These are phyloP conservation scores for Simmondsia chinensis DNA, from an alignment of 148 eudicot genomes.

Conservation along the genomic window DNA sequence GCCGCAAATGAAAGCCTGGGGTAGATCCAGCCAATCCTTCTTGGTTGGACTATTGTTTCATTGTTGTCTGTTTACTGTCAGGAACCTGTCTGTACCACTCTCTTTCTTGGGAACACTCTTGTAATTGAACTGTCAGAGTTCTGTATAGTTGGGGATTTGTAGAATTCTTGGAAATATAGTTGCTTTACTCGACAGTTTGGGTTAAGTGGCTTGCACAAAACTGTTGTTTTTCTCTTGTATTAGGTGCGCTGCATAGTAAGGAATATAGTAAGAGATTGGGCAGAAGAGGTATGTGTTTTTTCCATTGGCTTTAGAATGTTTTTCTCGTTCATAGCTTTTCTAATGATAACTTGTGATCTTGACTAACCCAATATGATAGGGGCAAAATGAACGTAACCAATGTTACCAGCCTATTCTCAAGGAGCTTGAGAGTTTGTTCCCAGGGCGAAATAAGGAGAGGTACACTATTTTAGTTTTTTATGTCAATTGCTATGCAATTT, in stretches of 20 bases:
- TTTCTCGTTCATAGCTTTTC: constrained; percentile 3
- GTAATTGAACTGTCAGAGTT: too few relatives aligned
- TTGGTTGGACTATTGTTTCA: too few relatives aligned
- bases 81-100: too few relatives aligned
- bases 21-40: too few relatives aligned
- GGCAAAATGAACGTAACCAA: constrained; percentile 85
- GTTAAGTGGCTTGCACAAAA: background rate
- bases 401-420: constrained; percentile 90
- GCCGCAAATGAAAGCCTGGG: too few relatives aligned
- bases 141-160: too few relatives aligned
- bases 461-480: constrained; percentile 7
- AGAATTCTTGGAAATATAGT: too few relatives aligned
- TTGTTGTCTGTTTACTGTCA: too few relatives aligned
- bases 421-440: constrained; percentile 69
- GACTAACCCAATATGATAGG: constrained; percentile 29
- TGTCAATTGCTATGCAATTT: too few relatives aligned
- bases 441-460: constrained; percentile 56
- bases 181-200: too few relatives aligned
- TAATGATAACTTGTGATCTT: background rate
- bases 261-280: constrained; percentile 98
- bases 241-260: constrained; percentile 93
- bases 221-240: constrained; percentile 1
- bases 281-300: constrained; percentile 56
- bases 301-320: background rate
- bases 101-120: too few relatives aligned